These are phyloP conservation scores for Tylopilus sp. DNA, from an alignment of 1,284 basidiomycete species.

Conservation along the genomic window DNA sequence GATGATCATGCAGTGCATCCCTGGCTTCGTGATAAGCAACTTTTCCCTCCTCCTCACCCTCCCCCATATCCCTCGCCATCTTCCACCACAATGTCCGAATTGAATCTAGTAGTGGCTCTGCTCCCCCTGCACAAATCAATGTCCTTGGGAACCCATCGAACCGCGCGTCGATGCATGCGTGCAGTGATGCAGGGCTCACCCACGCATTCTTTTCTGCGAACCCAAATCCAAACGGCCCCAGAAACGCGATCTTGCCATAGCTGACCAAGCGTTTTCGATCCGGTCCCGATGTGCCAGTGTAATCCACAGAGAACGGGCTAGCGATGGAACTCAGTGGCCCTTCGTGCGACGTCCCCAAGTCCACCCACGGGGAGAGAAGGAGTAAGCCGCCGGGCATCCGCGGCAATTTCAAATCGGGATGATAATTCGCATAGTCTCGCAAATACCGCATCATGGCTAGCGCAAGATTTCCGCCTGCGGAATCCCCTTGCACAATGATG, in stretches of 20 bases:
- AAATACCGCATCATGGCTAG: constrained; percentile 47
- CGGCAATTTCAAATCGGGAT: constrained; percentile 20
- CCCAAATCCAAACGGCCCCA: constrained; percentile 21
- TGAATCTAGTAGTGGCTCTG: constrained; percentile 36
- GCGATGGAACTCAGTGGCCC: constrained; percentile 23
- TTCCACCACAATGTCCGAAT: constrained; percentile 34
- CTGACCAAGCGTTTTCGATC: neutral
- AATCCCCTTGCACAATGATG: constrained; percentile 59
- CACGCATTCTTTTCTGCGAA: constrained; percentile 23
- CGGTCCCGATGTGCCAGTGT: constrained; percentile 7
- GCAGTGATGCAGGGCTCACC: constrained; percentile 26
- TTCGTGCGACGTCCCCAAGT: constrained; percentile 36
- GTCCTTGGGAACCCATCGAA: constrained; percentile 40
- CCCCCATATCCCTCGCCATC: constrained; percentile 46
- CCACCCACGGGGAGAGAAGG: constrained; percentile 50
- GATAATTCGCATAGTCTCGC: constrained; percentile 23
- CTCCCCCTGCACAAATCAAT: constrained; percentile 37
- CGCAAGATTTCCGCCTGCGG: constrained; percentile 61
- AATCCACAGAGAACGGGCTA: constrained; percentile 20
- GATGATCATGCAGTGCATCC: constrained; percentile 55
- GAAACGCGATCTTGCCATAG: constrained; percentile 22
- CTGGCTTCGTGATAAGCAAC: constrained; percentile 49
- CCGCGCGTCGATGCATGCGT: constrained; percentile 11
- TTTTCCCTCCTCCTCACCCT: constrained; percentile 40
- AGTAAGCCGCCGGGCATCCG: constrained; percentile 41